Evolutionary conservation across 106 monocot genomes (phyloP).

Genomic region (Acorus gramineus): DNA sequence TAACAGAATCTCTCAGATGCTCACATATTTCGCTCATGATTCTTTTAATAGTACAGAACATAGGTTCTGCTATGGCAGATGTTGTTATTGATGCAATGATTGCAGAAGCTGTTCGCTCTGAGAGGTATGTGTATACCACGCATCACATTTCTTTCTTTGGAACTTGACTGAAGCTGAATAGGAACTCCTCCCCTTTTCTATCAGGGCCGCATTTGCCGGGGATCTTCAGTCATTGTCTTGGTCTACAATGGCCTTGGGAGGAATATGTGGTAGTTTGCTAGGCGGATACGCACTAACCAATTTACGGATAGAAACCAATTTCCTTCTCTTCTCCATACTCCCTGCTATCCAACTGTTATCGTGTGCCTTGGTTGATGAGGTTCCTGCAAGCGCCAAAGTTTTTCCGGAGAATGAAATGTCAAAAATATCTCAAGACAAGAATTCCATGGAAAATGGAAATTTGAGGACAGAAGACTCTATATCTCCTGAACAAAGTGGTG

Average conservation of each 20-base stretch:
- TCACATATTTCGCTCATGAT: conserved; percentile 39
- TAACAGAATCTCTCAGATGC: conserved; percentile 29
- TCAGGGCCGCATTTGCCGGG: conserved; percentile 63
- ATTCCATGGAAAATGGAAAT: not conserved
- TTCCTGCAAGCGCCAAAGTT: conserved; percentile 4
- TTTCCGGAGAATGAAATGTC: too few species aligned
- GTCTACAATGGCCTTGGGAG: conserved; percentile 75
- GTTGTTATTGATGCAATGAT: conserved; percentile 91
- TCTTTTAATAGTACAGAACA: conserved; percentile 52
- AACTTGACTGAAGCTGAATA: conserved; percentile 5
- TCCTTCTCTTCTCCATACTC: conserved; percentile 58
- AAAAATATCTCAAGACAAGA: too few species aligned
- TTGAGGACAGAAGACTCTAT: not conserved
- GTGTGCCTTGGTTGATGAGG: conserved; percentile 41
- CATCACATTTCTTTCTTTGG: not conserved
- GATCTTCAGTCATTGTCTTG: conserved; percentile 82
- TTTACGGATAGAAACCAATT: conserved; percentile 38
- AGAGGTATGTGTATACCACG: conserved; percentile 21
- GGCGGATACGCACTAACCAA: conserved; percentile 59
- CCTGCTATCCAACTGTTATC: conserved; percentile 60
- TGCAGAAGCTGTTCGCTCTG: conserved; percentile 67
- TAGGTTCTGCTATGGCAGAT: conserved; percentile 87
- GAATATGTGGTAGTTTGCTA: conserved; percentile 70
- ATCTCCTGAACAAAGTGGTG: not conserved
- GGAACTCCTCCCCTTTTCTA: conserved; percentile 4